Conservation (phyloP, 345 rosid genomes). For the Aquilaria yunnanensis region DNA sequence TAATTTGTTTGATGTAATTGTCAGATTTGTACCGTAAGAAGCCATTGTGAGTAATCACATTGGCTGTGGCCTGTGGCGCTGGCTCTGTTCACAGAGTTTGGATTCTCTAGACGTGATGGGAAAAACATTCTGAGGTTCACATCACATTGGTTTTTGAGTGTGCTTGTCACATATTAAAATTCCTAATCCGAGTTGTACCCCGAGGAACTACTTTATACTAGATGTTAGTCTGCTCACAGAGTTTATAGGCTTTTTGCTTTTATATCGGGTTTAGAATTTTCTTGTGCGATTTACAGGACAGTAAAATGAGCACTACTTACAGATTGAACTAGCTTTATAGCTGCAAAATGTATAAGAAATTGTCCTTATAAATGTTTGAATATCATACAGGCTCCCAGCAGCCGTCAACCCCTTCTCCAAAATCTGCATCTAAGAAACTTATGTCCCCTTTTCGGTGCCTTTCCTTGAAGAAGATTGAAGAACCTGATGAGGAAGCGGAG, state of each 20-base stretch:
- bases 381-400: constrained; percentile 36
- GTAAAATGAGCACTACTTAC: not conserved
- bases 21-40: too few relatives aligned
- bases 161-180: too few relatives aligned
- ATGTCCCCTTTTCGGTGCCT: constrained; percentile 86
- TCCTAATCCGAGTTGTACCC: not conserved
- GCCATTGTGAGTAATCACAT: too few relatives aligned
- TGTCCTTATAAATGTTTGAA: not conserved
- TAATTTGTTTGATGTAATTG: too few relatives aligned
- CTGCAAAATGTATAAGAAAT: not conserved
- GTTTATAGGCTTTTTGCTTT: not conserved
- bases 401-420: constrained; percentile 74
- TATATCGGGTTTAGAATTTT: not conserved
- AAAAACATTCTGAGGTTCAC: not conserved
- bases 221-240: too few relatives aligned
- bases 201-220: not conserved
- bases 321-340: not conserved
- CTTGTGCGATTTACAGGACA: not conserved
- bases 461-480: constrained; percentile 59
- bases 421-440: constrained; percentile 73
- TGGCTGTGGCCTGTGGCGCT: too few relatives aligned
- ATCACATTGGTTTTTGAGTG: too few relatives aligned
- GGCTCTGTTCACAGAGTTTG: too few relatives aligned
- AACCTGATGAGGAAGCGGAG: constrained; percentile 67
- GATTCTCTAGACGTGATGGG: too few relatives aligned